A percentile compares a stretch with the other conserved stretches of the same genome.
These are phyloP conservation scores for Aspergillus saccharolyticus DNA, from an alignment of 495 filamentous ascomycete genomes.

Conservation along the genomic window DNA sequence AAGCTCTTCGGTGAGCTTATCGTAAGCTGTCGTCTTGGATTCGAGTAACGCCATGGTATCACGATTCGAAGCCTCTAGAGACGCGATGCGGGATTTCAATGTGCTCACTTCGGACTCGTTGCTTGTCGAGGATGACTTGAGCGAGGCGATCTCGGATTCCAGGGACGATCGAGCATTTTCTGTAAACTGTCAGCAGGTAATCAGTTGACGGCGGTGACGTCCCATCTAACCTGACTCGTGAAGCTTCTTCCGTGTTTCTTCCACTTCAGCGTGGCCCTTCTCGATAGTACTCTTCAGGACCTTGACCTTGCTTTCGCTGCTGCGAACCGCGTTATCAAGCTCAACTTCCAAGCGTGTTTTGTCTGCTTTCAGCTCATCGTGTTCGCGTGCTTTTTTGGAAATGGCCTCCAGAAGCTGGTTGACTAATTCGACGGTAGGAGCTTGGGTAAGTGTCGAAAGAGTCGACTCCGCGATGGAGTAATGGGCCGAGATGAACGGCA, in stretches of 20 bases:
- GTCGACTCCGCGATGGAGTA: slow-evolving; percentile 65
- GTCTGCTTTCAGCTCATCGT: slow-evolving; percentile 70
- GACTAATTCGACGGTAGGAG: slow-evolving; percentile 75
- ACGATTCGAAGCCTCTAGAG: slow-evolving; percentile 85
- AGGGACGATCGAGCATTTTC: slow-evolving; percentile 61
- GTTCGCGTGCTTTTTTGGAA: slow-evolving; percentile 69
- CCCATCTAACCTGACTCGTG: slow-evolving; percentile 65
- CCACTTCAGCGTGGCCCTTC: slow-evolving; percentile 73
- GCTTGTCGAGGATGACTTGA: slow-evolving; percentile 69
- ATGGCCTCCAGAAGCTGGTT: slow-evolving; percentile 61
- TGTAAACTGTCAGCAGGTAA: slow-evolving; percentile 27
- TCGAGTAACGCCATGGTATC: slow-evolving; percentile 85
- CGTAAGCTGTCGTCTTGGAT: slow-evolving; percentile 81
- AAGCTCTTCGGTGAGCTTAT: slow-evolving; percentile 79
- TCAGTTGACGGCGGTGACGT: background rate
- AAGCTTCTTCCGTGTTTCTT: slow-evolving; percentile 71
- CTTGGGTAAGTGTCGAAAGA: slow-evolving; percentile 58
- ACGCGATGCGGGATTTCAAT: slow-evolving; percentile 71
- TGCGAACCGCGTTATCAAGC: slow-evolving; percentile 79
- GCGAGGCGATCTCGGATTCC: slow-evolving; percentile 73
- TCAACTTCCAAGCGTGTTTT: slow-evolving; percentile 88
- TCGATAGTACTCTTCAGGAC: slow-evolving; percentile 74
- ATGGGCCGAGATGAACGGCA: slow-evolving; percentile 70
- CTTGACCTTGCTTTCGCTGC: slow-evolving; percentile 72
- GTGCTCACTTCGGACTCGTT: slow-evolving; percentile 72